Base-by-base conservation (phyloP, 768 basidiomycete species). In the Pleurotus platypus region DNA sequence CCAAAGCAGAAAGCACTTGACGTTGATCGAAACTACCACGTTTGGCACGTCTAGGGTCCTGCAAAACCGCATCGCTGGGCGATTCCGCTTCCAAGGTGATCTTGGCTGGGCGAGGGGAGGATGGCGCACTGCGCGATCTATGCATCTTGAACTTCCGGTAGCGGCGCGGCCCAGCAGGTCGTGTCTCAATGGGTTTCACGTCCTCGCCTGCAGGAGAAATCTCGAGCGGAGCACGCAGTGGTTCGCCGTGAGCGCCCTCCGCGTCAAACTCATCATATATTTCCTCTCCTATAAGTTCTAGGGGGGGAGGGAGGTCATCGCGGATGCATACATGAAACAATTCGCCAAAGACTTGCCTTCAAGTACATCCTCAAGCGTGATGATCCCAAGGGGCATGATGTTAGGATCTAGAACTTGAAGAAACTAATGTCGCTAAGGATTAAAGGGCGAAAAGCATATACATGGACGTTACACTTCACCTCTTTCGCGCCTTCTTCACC, bases 181-280 rank as follows among this genome's bases (percentile, higher is more conserved):
- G 37, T 20, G 24, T 47, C 24, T 38, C 47, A 45, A 46, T 16
- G 12, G 39, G 16, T 18, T 43, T 37, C 16, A 22, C 45, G 24
- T 58, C 24, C 50, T 55, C 40, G 38, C 51, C 5, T 63, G 63
- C 57, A 16, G 50, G 24, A 7, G 68, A 67, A 30, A 69, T 67
- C 26, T 71, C 59, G 72, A 73, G 65, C 70, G 81, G 55, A 65
- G 73, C 18, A 72, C 60, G 77, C 64, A 54, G 51, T 5, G 67
- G 82, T 65, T 78, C 80, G 11, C 77, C 82, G 60, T 77, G 81
- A n/a, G 82, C 82, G 42, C 89, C 90, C 69, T 90, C 83, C 9
- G 81, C 79, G 65, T 94, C 92, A 66, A 91, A 94, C 72, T 94
- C 93, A 65, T 94, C 92, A 59, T 90, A 92, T 53, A 95, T 94